Percentiles rank a stretch among this genome's conserved stretches.
Conservation (phyloP, 2,329 filamentous ascomycete genomes). For the Scortechinia acanthostroma region DNA sequence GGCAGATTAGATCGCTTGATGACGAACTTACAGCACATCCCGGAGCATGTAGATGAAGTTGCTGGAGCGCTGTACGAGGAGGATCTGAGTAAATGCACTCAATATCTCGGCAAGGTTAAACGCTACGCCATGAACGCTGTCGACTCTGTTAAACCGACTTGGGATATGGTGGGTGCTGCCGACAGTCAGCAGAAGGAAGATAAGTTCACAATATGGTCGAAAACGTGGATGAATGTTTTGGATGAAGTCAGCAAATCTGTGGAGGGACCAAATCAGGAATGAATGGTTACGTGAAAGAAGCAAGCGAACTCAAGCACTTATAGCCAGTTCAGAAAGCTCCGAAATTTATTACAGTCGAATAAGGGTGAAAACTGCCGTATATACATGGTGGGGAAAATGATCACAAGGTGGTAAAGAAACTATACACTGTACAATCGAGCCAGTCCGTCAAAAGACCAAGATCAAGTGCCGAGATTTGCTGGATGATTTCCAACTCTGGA, state of each 20-base stretch:
- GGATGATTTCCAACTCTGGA: too few species aligned
- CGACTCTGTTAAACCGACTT: not conserved
- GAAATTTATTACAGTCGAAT: too few species aligned
- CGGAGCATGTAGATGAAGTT: conserved; percentile 31
- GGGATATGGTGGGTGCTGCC: not conserved
- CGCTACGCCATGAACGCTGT: not conserved
- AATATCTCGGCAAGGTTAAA: not conserved
- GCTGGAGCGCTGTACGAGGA: conserved; percentile 32
- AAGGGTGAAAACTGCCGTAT: too few species aligned
- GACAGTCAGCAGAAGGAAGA: not conserved
- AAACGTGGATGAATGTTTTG: conserved; percentile 1
- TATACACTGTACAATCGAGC: too few species aligned
- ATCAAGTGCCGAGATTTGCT: too few species aligned
- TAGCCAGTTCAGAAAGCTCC: too few species aligned
- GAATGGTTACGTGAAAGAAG: too few species aligned
- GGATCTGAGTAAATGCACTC: conserved; percentile 10
- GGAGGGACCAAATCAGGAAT: too few species aligned
- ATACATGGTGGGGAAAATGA: too few species aligned
- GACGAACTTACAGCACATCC: conserved; percentile 20
- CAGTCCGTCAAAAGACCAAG: too few species aligned
- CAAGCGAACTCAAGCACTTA: too few species aligned
- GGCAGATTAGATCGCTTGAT: conserved; percentile 22
- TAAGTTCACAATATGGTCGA: conserved; percentile 1
- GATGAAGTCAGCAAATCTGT: conserved; percentile 1
- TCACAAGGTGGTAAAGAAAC: too few species aligned